phyloP scores from a whole-genome alignment of 345 rosid genomes.

The Sisymbrium irio region DNA sequence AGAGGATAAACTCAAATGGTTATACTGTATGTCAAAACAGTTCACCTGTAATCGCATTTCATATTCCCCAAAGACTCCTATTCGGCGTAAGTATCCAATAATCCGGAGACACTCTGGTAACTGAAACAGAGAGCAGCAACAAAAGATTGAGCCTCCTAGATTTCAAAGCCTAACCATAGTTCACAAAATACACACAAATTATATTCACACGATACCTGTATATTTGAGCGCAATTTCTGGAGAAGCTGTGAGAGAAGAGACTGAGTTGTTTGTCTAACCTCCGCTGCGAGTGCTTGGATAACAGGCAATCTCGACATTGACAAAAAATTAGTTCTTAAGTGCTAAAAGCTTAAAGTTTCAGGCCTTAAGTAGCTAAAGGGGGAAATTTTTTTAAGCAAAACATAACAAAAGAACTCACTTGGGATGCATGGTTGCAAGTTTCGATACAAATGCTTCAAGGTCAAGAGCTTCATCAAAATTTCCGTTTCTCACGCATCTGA shows the following conservation, averaged over 20 bases:
- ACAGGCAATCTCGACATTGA: conserved; percentile 60
- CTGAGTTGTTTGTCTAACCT: conserved; percentile 90
- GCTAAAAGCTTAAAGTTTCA: conserved; percentile 18
- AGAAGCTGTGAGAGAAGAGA: conserved; percentile 93
- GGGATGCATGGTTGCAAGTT: conserved; percentile 95
- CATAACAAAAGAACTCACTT: conserved; percentile 59
- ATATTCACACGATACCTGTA: conserved; percentile 55
- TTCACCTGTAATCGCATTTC: conserved; percentile 94
- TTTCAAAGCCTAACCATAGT: not conserved
- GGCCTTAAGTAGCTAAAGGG: conserved; percentile 14
- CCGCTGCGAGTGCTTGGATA: conserved; percentile 85
- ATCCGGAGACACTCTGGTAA: conserved; percentile 93
- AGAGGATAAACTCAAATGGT: not conserved
- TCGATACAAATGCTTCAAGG: conserved; percentile 85
- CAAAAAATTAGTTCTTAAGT: conserved; percentile 19
- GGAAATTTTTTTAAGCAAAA: not conserved
- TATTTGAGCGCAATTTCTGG: conserved; percentile 85
- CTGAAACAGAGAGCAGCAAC: conserved; percentile 42
- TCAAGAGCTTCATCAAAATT: conserved; percentile 98
- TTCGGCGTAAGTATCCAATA: conserved; percentile 91
- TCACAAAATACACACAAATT: conserved; percentile 11
- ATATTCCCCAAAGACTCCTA: conserved; percentile 89
- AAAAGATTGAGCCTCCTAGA: conserved; percentile 14
- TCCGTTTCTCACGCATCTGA: conserved; percentile 95
- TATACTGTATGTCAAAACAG: conserved; percentile 14